A percentile compares a stretch with the other conserved stretches of the same genome.
phyloP scores from a whole-genome alignment of 768 basidiomycete genomes.

The Lentinula sp. region DNA sequence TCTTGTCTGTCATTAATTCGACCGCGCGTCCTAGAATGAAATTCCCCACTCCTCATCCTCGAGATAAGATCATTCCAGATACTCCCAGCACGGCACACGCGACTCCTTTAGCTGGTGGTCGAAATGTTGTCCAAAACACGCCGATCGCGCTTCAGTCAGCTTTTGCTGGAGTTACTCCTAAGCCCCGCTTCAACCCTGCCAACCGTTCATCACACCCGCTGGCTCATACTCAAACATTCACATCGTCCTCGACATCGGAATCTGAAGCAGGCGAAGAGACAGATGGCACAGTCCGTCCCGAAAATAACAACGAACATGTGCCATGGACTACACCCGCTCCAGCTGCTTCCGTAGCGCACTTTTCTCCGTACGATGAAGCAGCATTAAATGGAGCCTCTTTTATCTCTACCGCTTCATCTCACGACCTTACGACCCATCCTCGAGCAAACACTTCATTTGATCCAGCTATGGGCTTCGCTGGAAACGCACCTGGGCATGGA shows the following conservation, averaged over 20 bases:
- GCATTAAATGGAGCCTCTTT: slow-evolving; percentile 58
- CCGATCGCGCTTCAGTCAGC: slow-evolving; percentile 37
- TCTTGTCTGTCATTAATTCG: slow-evolving; percentile 80
- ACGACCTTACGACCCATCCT: slow-evolving; percentile 77
- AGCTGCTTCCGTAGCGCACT: slow-evolving; percentile 24
- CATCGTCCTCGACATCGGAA: slow-evolving; percentile 32
- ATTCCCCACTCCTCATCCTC: slow-evolving; percentile 58
- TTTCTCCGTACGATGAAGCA: slow-evolving; percentile 38
- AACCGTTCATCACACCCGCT: slow-evolving; percentile 60
- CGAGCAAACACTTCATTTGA: slow-evolving; percentile 88
- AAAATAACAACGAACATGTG: slow-evolving; percentile 15
- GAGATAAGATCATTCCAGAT: slow-evolving; percentile 24
- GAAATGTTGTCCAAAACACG: slow-evolving; percentile 21
- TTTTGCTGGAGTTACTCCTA: slow-evolving; percentile 62
- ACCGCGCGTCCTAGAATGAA: slow-evolving; percentile 69
- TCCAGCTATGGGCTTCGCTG: slow-evolving; percentile 69
- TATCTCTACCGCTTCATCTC: slow-evolving; percentile 80
- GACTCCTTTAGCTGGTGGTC: slow-evolving; percentile 21
- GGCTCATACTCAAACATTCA: slow-evolving; percentile 47
- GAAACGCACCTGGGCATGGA: slow-evolving; percentile 53
- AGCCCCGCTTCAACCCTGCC: slow-evolving; percentile 37
- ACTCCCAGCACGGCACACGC: slow-evolving; percentile 26
- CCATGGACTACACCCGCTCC: slow-evolving; percentile 17
- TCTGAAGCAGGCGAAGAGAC: slow-evolving; percentile 22
- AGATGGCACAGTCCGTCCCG: slow-evolving; percentile 16